Evolutionary conservation across 2,329 filamentous ascomycete genomes (phyloP).

Genomic region (Verticillium alfalfae): DNA sequence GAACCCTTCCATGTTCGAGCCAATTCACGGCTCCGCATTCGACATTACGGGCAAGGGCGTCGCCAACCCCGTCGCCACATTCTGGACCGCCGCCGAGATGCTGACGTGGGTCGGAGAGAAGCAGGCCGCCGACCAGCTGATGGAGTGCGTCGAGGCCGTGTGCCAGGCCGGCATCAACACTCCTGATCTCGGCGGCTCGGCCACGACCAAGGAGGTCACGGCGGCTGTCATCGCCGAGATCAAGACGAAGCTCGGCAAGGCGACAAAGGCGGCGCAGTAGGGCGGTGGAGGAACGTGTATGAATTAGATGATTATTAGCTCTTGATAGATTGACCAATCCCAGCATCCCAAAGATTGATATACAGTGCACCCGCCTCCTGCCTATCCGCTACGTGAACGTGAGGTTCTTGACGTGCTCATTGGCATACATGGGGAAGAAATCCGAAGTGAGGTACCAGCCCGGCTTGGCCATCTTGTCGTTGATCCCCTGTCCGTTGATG

Average conservation of each 20-base stretch:
- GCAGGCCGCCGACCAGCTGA: slow-evolving; percentile 39
- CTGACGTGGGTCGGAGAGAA: slow-evolving; percentile 50
- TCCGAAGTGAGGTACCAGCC: slow-evolving; percentile 8
- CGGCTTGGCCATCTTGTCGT: slow-evolving; percentile 11
- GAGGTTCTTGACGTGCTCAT: slow-evolving; percentile 14
- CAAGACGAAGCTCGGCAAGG: slow-evolving; percentile 4
- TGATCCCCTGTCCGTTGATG: slow-evolving; percentile 15
- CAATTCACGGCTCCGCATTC: slow-evolving; percentile 54
- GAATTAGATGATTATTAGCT: neutral
- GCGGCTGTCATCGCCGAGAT: slow-evolving; percentile 19
- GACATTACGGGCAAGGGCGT: slow-evolving; percentile 53
- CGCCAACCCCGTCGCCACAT: slow-evolving; percentile 52
- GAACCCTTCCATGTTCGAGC: slow-evolving; percentile 55
- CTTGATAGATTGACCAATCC: neutral
- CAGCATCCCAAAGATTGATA: neutral
- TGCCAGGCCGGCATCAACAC: slow-evolving; percentile 47
- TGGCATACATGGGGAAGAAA: slow-evolving; percentile 8
- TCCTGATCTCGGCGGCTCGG: slow-evolving; percentile 45
- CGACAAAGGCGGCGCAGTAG: neutral
- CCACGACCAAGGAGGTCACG: slow-evolving; percentile 27
- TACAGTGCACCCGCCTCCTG: neutral
- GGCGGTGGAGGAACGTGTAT: neutral
- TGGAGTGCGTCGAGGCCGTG: slow-evolving; percentile 47
- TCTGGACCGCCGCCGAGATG: slow-evolving; percentile 57
- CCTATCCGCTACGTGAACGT: slow-evolving; percentile 2